Evolutionary conservation across 2,329 filamentous ascomycete genomes (phyloP).

Genomic region (Emericellopsis atlantica): DNA sequence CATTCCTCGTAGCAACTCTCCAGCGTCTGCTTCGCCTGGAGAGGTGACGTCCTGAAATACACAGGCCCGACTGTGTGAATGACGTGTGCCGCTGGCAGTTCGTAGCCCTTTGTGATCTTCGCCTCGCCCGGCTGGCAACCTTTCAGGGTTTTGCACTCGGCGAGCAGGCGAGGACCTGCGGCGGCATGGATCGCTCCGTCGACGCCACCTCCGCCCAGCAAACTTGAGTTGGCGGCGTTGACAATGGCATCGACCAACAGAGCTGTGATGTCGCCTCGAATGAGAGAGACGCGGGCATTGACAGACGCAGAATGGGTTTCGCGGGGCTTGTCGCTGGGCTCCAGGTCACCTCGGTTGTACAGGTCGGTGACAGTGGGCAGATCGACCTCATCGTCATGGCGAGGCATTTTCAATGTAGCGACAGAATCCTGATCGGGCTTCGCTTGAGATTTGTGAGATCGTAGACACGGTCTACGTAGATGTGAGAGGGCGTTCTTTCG

Average conservation of each 20-base stretch:
- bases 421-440: no score
- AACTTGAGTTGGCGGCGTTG: conserved; percentile 73
- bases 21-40: conserved; percentile 34
- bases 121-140: conserved; percentile 69
- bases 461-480: no score
- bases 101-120: conserved; percentile 70
- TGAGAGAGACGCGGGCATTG: conserved; percentile 60
- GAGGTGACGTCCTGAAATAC: conserved; percentile 32
- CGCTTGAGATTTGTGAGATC: no score
- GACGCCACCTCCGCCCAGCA: conserved; percentile 84
- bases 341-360: conserved; percentile 38
- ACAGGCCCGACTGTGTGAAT: conserved; percentile 88
- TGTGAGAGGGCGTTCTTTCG: no score
- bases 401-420: no score
- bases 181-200: conserved; percentile 78
- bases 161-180: conserved; percentile 55
- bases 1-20: conserved; percentile 56
- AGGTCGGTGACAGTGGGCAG: conserved; percentile 37
- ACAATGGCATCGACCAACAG: conserved; percentile 74
- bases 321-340: conserved; percentile 8
- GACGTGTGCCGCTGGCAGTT: conserved; percentile 63
- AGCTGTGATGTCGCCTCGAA: conserved; percentile 70
- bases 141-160: conserved; percentile 58
- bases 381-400: no score
- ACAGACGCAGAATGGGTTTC: conserved; percentile 32